Evolutionary conservation across 805 yeast genomes (phyloP), one percentile per base, ranked within the genome.

Genomic region (Saturnispora sanitii): DNA sequence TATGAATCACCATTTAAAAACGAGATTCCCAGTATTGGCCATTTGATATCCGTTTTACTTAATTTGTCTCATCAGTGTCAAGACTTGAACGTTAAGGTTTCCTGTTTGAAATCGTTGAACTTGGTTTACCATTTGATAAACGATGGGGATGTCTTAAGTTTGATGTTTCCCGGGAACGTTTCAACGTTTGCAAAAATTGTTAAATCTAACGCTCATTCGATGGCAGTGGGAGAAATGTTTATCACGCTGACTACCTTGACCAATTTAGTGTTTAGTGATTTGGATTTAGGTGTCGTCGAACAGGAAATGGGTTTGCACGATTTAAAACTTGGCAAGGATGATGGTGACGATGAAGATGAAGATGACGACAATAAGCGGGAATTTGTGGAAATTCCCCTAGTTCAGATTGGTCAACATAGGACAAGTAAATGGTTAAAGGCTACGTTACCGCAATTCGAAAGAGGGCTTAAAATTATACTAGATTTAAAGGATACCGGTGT

Each of bases 371-470:
- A 53, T 11, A 52, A 57, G 8, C 44, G 47, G n/a, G 18, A 12
- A 16, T 25, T 18, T 1, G 42, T 41, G 8, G 28, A 38, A n/a
- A 21, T 39, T 28, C 37, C 42, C 3, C 28, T 26, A 28, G 9
- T 27, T 15, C 26, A 39, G 20, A 15, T n/a, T 20, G 51, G 49
- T 17, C 23, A 37, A 4, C 61, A 56, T 45, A 60, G 82, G 50
- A 67, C 73, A 4, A 60, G 61, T 6, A 49, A 68, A 13, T 78
- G 85, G 85, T 52, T 76, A n/a, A 61, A 54, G 12, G 77, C 70
- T 0, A 75, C 82, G 0, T 56, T 70, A 4, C 49, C 56, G 15
- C 83, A 79, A 49, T 60, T 77, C 3, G 60, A 61, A 36, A 54
- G 66, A 15, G 74, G 79, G 0, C 43, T 79, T 5, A 55, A 60